Base-by-base conservation (phyloP, 306 rosid genomes). In the Echinosophora koreensis region DNA sequence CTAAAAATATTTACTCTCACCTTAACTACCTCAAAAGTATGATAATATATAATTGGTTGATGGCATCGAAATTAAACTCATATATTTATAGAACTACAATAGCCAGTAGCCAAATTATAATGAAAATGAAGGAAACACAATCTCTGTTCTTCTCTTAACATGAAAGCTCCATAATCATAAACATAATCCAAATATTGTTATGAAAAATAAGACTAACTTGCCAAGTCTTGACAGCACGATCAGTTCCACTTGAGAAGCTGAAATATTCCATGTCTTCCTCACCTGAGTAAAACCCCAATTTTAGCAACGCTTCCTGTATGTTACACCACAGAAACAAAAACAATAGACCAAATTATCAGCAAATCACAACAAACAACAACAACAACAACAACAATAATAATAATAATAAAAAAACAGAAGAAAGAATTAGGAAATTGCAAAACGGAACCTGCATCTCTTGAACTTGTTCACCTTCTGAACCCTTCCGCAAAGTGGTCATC, bases 161-260 rank as follows among this genome's bases (percentile, higher is more conserved):
- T 4, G 3, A 39, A 55, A 66, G 12, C 42, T 42, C 44, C 47
- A 46, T 4, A 30, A 22, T 22, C 4, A 42, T 8, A 8, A 44
- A 10, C 50, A 44, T 44, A 44, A 44, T 44, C 50, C 50, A 44
- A 44, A 83, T 16, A 60, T 42, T 16, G 44, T 42, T 22, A 17
- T 16, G 69, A 51, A 64, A 41, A 13, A 44, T 37, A 56, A 69
- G 60, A 88, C 97, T 83, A 86, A 92, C 99, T 80, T 95, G 99
- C 97, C 99, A 95, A 61, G 99, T 95, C 88, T 88, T 95, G 59
- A 95, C 97, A 9, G 97, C 99, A 57, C 92, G 93, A 64, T 95
- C 97, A 4, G 99, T 92, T 69, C 96, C 97, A 69, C 80, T 84
- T 44, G 96, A 83, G 88, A 95, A 95, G 86, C 90, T 88, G 4